Percentiles rank a stretch among this genome's conserved stretches.
These are phyloP conservation scores for Amauroascus niger DNA, from an alignment of 2,329 filamentous ascomycete species.

Conservation along the genomic window DNA sequence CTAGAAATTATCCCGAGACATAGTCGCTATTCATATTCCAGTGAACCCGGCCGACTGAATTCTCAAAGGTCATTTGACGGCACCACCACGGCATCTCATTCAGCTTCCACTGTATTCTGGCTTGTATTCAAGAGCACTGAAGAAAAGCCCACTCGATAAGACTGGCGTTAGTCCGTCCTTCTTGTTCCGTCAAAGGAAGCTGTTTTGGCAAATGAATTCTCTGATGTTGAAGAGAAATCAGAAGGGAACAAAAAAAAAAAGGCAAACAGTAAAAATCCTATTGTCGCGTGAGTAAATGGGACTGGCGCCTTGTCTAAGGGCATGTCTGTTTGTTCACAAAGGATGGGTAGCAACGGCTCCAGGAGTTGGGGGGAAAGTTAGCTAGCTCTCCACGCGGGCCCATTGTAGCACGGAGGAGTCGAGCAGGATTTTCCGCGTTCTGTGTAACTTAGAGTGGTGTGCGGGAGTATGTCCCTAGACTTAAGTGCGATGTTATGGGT, in stretches of 20 bases:
- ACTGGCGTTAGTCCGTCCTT: background rate
- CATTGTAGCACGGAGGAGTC: constrained; percentile 1
- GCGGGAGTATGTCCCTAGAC: background rate
- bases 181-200: background rate
- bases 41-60: background rate
- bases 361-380: background rate
- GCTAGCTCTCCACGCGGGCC: constrained; percentile 2
- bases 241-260: background rate
- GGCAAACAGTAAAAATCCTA: background rate
- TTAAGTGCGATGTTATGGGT: background rate
- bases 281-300: background rate
- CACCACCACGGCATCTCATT: background rate
- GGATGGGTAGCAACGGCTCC: background rate
- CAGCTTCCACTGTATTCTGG: background rate
- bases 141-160: background rate
- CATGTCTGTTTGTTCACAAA: background rate
- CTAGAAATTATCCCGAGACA: background rate
- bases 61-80: background rate
- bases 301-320: background rate
- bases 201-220: background rate
- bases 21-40: background rate
- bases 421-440: background rate
- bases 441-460: background rate
- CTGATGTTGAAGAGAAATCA: too few species aligned
- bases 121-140: background rate